These are phyloP conservation scores for Puya raimondii DNA, from an alignment of 176 grass and related monocot genomes.

Conservation along the genomic window DNA sequence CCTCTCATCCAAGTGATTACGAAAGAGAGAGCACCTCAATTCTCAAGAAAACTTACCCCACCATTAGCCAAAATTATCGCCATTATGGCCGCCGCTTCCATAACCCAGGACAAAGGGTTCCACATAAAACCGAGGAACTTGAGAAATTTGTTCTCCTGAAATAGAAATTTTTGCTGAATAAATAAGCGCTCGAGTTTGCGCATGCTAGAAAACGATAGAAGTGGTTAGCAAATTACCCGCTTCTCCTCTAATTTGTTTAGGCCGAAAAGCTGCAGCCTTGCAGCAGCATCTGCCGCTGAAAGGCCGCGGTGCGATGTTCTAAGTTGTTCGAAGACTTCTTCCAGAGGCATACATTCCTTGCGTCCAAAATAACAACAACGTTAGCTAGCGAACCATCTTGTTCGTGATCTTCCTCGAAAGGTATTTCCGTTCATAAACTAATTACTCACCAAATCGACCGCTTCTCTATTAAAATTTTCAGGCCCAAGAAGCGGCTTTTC, in stretches of 20 bases:
- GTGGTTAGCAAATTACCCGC: slow-evolving; percentile 26
- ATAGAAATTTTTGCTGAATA: slow-evolving; percentile 1
- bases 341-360: slow-evolving; percentile 45
- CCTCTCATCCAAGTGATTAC: neutral
- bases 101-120: slow-evolving; percentile 90
- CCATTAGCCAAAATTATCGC: slow-evolving; percentile 65
- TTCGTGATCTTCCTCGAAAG: neutral
- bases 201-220: neutral
- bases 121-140: slow-evolving; percentile 86
- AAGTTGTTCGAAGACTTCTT: slow-evolving; percentile 53
- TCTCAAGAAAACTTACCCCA: slow-evolving; percentile 39
- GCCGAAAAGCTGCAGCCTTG: slow-evolving; percentile 52
- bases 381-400: neutral
- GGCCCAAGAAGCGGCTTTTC: slow-evolving; percentile 41
- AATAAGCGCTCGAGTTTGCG: neutral
- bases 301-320: slow-evolving; percentile 32
- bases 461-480: slow-evolving; percentile 32
- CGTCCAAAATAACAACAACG: neutral
- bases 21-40: neutral
- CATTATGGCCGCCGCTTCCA: slow-evolving; percentile 76
- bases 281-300: slow-evolving; percentile 44
- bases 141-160: slow-evolving; percentile 64
- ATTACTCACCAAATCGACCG: slow-evolving; percentile 48
- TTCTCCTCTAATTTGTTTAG: slow-evolving; percentile 72
- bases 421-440: neutral